Evolutionary conservation across 2,329 filamentous ascomycete species (phyloP).

Genomic region (Colletotrichum coccodes): DNA sequence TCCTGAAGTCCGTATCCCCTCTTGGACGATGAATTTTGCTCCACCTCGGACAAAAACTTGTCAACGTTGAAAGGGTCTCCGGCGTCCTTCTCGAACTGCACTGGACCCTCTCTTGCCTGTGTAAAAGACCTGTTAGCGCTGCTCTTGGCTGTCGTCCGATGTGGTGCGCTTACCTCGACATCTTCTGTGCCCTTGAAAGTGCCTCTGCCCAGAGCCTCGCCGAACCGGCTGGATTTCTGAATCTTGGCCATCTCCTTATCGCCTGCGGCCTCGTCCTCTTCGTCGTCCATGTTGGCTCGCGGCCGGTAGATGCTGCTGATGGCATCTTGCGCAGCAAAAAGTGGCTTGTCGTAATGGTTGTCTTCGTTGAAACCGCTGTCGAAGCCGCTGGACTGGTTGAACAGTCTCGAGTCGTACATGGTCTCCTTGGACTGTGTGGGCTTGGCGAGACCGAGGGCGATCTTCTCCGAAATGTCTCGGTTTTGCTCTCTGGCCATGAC

Average conservation of each 20-base stretch:
- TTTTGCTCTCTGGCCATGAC: slow-evolving; percentile 95
- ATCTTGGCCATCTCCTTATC: slow-evolving; percentile 89
- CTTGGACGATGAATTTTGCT: slow-evolving; percentile 69
- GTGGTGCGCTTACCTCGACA: slow-evolving; percentile 71
- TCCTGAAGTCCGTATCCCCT: slow-evolving; percentile 83
- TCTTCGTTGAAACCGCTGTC: slow-evolving; percentile 96
- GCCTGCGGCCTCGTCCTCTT: slow-evolving; percentile 81
- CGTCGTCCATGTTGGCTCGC: slow-evolving; percentile 77
- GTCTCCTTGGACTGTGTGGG: slow-evolving; percentile 91
- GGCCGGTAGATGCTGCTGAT: slow-evolving; percentile 95
- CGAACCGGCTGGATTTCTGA: slow-evolving; percentile 84
- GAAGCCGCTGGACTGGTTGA: slow-evolving; percentile 94
- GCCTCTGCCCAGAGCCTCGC: slow-evolving; percentile 86
- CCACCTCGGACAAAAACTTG: slow-evolving; percentile 87
- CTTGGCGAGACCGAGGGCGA: slow-evolving; percentile 93
- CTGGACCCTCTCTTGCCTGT: slow-evolving; percentile 85
- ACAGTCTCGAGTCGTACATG: slow-evolving; percentile 97
- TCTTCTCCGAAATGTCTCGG: slow-evolving; percentile 96
- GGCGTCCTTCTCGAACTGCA: slow-evolving; percentile 93
- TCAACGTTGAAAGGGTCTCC: slow-evolving; percentile 92
- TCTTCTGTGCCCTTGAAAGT: slow-evolving; percentile 91
- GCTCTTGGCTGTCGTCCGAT: not conserved
- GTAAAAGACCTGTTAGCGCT: slow-evolving; percentile 13
- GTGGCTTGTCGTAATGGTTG: slow-evolving; percentile 94
- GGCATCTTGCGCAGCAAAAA: slow-evolving; percentile 95